Evolutionary conservation across 192 early-diverging fungal genomes (phyloP).

Genomic region (Linnemannia hyalina): DNA sequence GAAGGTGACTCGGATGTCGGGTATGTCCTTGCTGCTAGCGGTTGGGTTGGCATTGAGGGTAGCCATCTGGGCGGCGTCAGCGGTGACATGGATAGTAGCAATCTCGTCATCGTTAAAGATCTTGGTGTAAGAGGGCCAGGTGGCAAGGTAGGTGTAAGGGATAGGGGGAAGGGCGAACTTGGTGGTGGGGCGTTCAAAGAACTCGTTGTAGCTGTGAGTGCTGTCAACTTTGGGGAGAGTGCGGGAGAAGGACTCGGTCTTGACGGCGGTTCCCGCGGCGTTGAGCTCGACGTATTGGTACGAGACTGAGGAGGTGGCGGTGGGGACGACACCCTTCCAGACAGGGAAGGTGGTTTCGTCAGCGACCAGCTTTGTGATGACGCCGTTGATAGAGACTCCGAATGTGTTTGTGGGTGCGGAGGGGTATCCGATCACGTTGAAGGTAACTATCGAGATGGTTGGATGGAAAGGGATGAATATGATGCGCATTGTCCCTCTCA

Average conservation of each 20-base stretch:
- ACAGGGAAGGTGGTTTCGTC: slow-evolving; percentile 21
- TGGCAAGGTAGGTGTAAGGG: slow-evolving; percentile 56
- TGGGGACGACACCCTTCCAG: slow-evolving; percentile 22
- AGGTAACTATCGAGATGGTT: slow-evolving; percentile 19
- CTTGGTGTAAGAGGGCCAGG: slow-evolving; percentile 30
- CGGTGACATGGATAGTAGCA: slow-evolving; percentile 48
- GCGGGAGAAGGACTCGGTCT: slow-evolving; percentile 29
- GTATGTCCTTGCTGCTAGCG: not conserved
- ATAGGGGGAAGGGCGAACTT: slow-evolving; percentile 51
- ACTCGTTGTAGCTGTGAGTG: slow-evolving; percentile 57
- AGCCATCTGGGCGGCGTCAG: slow-evolving; percentile 28
- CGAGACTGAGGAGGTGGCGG: slow-evolving; percentile 4
- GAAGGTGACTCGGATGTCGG: slow-evolving; percentile 33
- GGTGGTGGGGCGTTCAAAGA: slow-evolving; percentile 60
- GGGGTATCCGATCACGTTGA: slow-evolving; percentile 41
- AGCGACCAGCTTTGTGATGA: slow-evolving; percentile 20
- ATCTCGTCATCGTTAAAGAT: slow-evolving; percentile 56
- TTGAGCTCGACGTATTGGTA: slow-evolving; percentile 35
- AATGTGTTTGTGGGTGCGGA: not conserved
- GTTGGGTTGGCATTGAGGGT: slow-evolving; percentile 49
- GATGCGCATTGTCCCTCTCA: not conserved
- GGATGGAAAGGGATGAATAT: not conserved
- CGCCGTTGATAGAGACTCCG: slow-evolving; percentile 33
- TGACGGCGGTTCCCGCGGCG: slow-evolving; percentile 5
- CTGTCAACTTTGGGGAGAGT: slow-evolving; percentile 3